phyloP scores from a whole-genome alignment of 352 stramenopile species.

The Elongisporangium undulatum region DNA sequence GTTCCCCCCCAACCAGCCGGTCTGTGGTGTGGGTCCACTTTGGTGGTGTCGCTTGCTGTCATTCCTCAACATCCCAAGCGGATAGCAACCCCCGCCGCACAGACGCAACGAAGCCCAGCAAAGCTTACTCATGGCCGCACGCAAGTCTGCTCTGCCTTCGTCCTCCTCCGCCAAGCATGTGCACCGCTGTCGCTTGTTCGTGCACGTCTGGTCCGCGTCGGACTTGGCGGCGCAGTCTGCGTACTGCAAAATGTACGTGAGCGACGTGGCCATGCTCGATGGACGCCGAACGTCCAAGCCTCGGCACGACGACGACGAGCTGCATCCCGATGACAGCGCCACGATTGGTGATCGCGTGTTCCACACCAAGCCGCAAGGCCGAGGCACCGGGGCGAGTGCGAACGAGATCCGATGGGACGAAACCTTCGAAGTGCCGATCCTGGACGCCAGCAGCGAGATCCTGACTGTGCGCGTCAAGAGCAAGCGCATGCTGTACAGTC shows the following conservation, averaged over 20 bases:
- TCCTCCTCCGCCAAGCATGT: constrained; percentile 41
- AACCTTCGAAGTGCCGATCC: constrained; percentile 41
- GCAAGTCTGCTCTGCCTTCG: constrained; percentile 48
- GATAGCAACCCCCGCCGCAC: neutral
- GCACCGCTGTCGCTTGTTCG: constrained; percentile 5
- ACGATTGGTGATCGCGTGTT: constrained; percentile 34
- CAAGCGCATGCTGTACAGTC: constrained; percentile 54
- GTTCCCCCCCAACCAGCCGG: too few species aligned
- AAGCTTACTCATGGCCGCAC: constrained; percentile 3
- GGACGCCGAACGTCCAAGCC: constrained; percentile 33
- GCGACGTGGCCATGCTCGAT: constrained; percentile 37
- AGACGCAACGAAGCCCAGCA: neutral
- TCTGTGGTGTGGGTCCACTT: too few species aligned
- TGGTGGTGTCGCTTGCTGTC: too few species aligned
- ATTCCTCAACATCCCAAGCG: too few species aligned
- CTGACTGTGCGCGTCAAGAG: constrained; percentile 67
- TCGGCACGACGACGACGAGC: constrained; percentile 7
- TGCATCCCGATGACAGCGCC: constrained; percentile 10
- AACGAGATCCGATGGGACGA: constrained; percentile 55
- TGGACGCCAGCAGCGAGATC: constrained; percentile 30
- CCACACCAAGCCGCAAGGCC: constrained; percentile 33
- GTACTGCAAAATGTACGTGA: constrained; percentile 69
- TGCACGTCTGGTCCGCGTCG: too few species aligned
- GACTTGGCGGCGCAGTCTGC: constrained; percentile 42
- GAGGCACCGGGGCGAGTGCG: constrained; percentile 15